phyloP scores from a whole-genome alignment of 805 yeast genomes.

The Ogataea naganishii region DNA sequence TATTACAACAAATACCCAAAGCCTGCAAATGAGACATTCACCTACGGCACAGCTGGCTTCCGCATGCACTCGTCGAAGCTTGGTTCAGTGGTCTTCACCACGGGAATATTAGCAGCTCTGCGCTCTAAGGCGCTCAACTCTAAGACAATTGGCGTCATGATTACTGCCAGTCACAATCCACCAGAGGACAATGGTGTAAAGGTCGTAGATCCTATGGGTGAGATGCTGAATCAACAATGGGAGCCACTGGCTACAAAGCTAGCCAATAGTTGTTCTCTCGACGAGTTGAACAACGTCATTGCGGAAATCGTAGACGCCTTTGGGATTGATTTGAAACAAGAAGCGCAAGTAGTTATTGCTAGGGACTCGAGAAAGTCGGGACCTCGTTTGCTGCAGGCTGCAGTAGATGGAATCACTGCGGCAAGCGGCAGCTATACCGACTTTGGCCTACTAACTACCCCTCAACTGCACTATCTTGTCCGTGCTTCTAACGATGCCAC shows the following conservation, averaged over 20 bases:
- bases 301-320: slow-evolving; percentile 28
- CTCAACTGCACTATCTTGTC: slow-evolving; percentile 86
- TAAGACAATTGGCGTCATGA: slow-evolving; percentile 85
- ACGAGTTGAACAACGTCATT: slow-evolving; percentile 33
- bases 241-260: slow-evolving; percentile 70
- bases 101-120: slow-evolving; percentile 74
- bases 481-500: slow-evolving; percentile 56
- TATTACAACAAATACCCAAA: slow-evolving; percentile 29
- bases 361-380: slow-evolving; percentile 88
- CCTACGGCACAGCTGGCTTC: slow-evolving; percentile 98
- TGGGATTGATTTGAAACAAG: slow-evolving; percentile 33
- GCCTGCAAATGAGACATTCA: slow-evolving; percentile 33
- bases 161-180: slow-evolving; percentile 93
- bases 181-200: slow-evolving; percentile 89
- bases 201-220: slow-evolving; percentile 88
- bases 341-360: slow-evolving; percentile 55
- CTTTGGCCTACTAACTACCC: slow-evolving; percentile 78
- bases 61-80: slow-evolving; percentile 61
- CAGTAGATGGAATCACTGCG: slow-evolving; percentile 52
- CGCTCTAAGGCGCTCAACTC: slow-evolving; percentile 68
- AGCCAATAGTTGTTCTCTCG: slow-evolving; percentile 56
- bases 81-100: slow-evolving; percentile 77
- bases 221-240: slow-evolving; percentile 82
- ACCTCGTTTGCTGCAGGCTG: slow-evolving; percentile 47
- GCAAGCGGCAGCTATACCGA: slow-evolving; percentile 39